phyloP scores from a whole-genome alignment of 2,329 filamentous ascomycete genomes.

The Aspergillus udagawae region DNA sequence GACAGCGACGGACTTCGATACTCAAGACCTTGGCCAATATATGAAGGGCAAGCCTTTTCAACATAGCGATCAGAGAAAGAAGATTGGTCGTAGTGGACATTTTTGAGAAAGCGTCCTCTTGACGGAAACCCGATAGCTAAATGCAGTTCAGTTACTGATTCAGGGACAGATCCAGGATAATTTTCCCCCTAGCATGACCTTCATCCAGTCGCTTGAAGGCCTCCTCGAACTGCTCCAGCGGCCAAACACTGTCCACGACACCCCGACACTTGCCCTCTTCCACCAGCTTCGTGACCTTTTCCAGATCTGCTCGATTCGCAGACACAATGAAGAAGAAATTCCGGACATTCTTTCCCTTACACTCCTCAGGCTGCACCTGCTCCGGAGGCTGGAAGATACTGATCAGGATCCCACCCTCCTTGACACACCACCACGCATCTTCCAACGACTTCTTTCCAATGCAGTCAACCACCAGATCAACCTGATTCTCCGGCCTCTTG shows the following conservation, averaged over 20 bases:
- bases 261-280: slow-evolving; percentile 34
- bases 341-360: slow-evolving; percentile 22
- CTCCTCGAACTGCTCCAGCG: slow-evolving; percentile 37
- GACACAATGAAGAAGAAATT: slow-evolving; percentile 43
- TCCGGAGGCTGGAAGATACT: slow-evolving; percentile 40
- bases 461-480: slow-evolving; percentile 46
- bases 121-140: not conserved
- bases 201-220: slow-evolving; percentile 38
- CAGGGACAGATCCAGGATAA: slow-evolving; percentile 32
- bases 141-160: slow-evolving; percentile 1
- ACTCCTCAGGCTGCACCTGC: slow-evolving; percentile 25
- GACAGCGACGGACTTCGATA: not conserved
- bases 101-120: too few relatives aligned
- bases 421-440: slow-evolving; percentile 43
- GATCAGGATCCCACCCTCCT: slow-evolving; percentile 34
- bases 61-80: not conserved
- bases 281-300: slow-evolving; percentile 36
- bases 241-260: slow-evolving; percentile 41
- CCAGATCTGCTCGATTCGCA: slow-evolving; percentile 34
- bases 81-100: not conserved
- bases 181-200: slow-evolving; percentile 43
- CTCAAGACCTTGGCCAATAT: not conserved
- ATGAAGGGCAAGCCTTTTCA: not conserved
- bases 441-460: slow-evolving; percentile 39
- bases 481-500: slow-evolving; percentile 20